A percentile compares a stretch with the other conserved stretches of the same genome.
Conservation (phyloP, 192 early-diverging fungal genomes). For the Borealophlyctis nickersoniae region DNA sequence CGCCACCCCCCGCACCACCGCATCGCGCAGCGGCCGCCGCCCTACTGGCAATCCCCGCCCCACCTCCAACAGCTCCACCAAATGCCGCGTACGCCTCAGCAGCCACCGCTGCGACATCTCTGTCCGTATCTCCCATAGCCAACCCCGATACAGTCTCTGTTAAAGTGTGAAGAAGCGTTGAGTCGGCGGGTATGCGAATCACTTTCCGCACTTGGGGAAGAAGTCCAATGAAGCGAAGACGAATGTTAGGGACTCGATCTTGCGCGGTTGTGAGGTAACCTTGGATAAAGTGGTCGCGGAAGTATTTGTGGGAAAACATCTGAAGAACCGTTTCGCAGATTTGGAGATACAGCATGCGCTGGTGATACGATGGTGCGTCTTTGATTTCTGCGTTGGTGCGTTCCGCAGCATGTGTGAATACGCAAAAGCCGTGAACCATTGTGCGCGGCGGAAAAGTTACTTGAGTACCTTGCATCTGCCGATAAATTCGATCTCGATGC, state of each 20-base stretch:
- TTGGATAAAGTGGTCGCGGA: constrained; percentile 37
- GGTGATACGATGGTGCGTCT: constrained; percentile 31
- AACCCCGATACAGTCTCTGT: constrained; percentile 27
- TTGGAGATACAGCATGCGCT: constrained; percentile 38
- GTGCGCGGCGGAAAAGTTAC: too few species aligned
- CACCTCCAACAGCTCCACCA: constrained; percentile 1
- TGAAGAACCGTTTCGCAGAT: constrained; percentile 23
- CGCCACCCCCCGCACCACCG: not conserved
- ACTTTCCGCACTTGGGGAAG: constrained; percentile 28
- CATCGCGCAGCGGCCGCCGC: not conserved
- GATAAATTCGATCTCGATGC: constrained; percentile 35
- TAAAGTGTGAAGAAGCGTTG: constrained; percentile 18
- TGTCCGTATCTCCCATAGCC: constrained; percentile 20
- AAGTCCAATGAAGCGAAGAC: constrained; percentile 28
- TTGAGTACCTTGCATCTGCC: constrained; percentile 36
- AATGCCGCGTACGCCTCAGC: constrained; percentile 2
- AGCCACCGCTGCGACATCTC: constrained; percentile 19
- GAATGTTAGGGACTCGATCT: constrained; percentile 46
- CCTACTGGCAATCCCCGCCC: not conserved
- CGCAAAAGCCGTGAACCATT: too few species aligned
- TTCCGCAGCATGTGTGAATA: constrained; percentile 10
- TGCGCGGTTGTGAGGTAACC: constrained; percentile 30
- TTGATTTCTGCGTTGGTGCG: constrained; percentile 36
- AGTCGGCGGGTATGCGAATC: constrained; percentile 28
- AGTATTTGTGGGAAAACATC: constrained; percentile 41